These are phyloP conservation scores for Beta corolliflora DNA, from an alignment of 179 eudicot species.

Conservation along the genomic window DNA sequence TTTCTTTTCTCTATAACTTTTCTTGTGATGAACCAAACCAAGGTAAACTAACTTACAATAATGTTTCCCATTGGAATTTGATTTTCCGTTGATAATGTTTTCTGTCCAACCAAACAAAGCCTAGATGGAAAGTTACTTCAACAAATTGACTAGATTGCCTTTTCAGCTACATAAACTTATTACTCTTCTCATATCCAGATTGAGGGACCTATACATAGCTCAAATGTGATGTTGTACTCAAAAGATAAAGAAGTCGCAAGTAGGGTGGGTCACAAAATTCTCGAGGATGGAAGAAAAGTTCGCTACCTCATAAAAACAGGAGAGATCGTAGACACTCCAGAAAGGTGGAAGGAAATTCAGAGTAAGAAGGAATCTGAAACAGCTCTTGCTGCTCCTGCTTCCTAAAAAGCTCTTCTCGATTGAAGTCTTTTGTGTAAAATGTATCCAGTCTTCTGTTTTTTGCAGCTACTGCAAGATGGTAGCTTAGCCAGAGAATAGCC, in stretches of 20 bases:
- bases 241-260: slow-evolving; percentile 79
- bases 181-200: slow-evolving; percentile 44
- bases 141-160: not conserved
- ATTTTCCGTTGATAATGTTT: too few species aligned
- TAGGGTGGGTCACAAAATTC: slow-evolving; percentile 85
- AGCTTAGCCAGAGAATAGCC: slow-evolving; percentile 31
- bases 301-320: slow-evolving; percentile 97
- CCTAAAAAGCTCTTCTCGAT: slow-evolving; percentile 28
- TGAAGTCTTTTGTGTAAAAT: slow-evolving; percentile 19
- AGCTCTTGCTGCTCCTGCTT: slow-evolving; percentile 46
- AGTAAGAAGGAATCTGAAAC: slow-evolving; percentile 63
- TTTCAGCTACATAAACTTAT: not conserved
- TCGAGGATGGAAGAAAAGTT: slow-evolving; percentile 83
- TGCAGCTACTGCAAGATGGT: slow-evolving; percentile 12
- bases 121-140: not conserved
- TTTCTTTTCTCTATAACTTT: too few species aligned
- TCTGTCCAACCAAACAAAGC: not conserved
- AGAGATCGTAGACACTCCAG: slow-evolving; percentile 84
- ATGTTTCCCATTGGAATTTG: too few species aligned
- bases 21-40: too few species aligned
- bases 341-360: slow-evolving; percentile 77
- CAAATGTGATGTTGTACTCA: slow-evolving; percentile 95
- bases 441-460: slow-evolving; percentile 12
- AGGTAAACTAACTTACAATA: too few species aligned
- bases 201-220: slow-evolving; percentile 93